Evolutionary conservation across 176 grass and related monocot species (phyloP).

Genomic region (Lolium multiflorum): DNA sequence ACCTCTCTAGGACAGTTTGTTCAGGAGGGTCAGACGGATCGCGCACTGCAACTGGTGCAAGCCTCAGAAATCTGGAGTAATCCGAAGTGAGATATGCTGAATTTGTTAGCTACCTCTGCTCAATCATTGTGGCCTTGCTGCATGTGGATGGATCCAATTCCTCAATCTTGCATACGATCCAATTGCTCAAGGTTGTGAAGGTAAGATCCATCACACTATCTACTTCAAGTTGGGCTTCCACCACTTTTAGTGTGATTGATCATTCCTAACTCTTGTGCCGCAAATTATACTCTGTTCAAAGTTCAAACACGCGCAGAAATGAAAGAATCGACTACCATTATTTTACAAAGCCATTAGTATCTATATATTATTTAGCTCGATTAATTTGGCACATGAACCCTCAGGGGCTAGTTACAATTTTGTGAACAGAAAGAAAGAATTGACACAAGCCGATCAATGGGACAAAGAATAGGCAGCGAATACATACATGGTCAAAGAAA

Average conservation of each 20-base stretch:
- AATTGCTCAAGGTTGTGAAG: too few relatives aligned
- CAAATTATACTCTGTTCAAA: neutral
- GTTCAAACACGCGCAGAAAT: neutral
- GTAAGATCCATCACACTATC: neutral
- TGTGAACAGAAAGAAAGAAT: slow-evolving; percentile 3
- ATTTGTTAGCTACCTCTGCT: neutral
- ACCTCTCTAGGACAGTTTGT: too few relatives aligned
- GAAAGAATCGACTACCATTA: neutral
- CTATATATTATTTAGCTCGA: slow-evolving; percentile 36
- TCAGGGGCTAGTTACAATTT: slow-evolving; percentile 39
- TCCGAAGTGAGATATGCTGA: neutral
- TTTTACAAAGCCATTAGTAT: neutral
- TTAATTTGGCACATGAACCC: slow-evolving; percentile 22
- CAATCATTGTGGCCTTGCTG: slow-evolving; percentile 8
- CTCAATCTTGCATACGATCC: too few relatives aligned
- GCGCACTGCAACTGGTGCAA: too few relatives aligned
- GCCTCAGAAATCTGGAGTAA: too few relatives aligned
- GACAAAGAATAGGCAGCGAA: slow-evolving; percentile 34
- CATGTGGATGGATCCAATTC: neutral
- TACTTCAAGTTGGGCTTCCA: neutral
- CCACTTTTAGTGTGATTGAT: neutral
- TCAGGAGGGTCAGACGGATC: too few relatives aligned
- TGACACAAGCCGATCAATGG: slow-evolving; percentile 11
- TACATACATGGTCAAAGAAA: slow-evolving; percentile 38
- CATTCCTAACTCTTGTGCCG: neutral